Percentiles rank a stretch among this genome's conserved stretches.
Evolutionary conservation across 1,284 basidiomycete species (phyloP).

Genomic region (Apiotrichum porosum): DNA sequence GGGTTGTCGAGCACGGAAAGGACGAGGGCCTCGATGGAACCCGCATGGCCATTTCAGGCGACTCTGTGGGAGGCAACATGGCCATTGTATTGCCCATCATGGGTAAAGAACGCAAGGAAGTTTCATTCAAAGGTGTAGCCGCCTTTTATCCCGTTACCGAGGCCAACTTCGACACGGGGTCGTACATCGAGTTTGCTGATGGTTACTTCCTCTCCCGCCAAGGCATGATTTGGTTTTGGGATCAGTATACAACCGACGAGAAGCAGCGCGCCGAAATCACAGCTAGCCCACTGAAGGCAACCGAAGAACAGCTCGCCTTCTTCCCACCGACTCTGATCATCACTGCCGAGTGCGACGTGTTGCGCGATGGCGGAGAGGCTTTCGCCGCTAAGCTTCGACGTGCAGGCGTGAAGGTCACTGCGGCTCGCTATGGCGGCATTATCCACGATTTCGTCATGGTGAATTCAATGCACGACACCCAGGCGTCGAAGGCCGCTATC

Average conservation of each 20-base stretch:
- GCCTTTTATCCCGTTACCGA: constrained; percentile 15
- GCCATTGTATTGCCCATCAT: constrained; percentile 10
- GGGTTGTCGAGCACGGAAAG: constrained; percentile 10
- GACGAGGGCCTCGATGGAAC: constrained; percentile 6
- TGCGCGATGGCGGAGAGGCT: constrained; percentile 15
- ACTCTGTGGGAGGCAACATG: constrained; percentile 16
- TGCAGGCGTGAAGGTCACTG: constrained; percentile 9
- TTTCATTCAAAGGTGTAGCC: constrained; percentile 4
- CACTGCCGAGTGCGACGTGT: constrained; percentile 15
- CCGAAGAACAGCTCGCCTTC: constrained; percentile 2
- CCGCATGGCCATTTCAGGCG: constrained; percentile 11
- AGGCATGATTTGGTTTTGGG: constrained; percentile 22
- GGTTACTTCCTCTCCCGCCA: constrained; percentile 15
- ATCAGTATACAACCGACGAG: constrained; percentile 9
- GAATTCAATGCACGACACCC: constrained; percentile 12
- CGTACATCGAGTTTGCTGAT: constrained; percentile 12
- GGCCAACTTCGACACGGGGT: constrained; percentile 11
- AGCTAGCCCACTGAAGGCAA: constrained; percentile 7
- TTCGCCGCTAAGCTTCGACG: constrained; percentile 13
- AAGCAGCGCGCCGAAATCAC: constrained; percentile 2
- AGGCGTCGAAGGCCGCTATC: constrained; percentile 6
- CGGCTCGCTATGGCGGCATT: constrained; percentile 8
- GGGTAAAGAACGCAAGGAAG: constrained; percentile 4
- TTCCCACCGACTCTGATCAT: constrained; percentile 17
- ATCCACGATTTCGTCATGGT: constrained; percentile 19